Percentiles rank a stretch among this genome's conserved stretches.
Evolutionary conservation across 2,329 filamentous ascomycete genomes (phyloP).

Genomic region (Cadophora sp.): DNA sequence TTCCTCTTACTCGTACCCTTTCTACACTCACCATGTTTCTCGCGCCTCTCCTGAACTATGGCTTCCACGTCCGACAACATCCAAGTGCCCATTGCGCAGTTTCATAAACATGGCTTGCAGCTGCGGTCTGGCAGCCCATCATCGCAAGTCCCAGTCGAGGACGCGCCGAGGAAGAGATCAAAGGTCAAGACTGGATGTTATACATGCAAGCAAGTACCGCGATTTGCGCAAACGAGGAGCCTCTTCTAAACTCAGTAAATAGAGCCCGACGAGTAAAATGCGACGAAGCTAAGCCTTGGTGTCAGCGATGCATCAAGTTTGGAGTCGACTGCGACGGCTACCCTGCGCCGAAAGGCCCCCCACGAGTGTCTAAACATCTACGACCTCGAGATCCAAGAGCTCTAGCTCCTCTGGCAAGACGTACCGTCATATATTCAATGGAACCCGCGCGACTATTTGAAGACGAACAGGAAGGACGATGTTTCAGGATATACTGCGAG

Average conservation of each 20-base stretch:
- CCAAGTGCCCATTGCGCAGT: neutral
- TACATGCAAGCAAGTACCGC: conserved; percentile 21
- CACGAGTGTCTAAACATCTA: neutral
- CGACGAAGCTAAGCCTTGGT: conserved; percentile 20
- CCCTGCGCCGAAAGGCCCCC: neutral
- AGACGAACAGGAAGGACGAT: conserved; percentile 26
- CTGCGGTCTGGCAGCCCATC: neutral
- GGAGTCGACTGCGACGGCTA: conserved; percentile 24
- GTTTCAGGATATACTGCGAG: conserved; percentile 32
- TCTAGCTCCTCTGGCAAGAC: neutral
- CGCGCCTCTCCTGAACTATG: neutral
- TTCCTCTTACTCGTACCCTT: neutral
- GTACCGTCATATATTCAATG: neutral
- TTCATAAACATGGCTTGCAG: conserved; percentile 7
- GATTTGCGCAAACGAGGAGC: neutral
- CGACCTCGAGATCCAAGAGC: conserved; percentile 7
- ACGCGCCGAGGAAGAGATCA: conserved; percentile 2
- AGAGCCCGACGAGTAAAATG: conserved; percentile 25
- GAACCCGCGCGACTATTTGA: conserved; percentile 17
- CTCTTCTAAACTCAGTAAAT: neutral
- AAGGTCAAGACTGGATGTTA: conserved; percentile 22
- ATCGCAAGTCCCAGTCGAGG: neutral
- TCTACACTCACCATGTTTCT: neutral
- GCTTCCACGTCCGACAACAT: conserved; percentile 1
- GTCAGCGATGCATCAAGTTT: conserved; percentile 21